Evolutionary conservation across 2,329 filamentous ascomycete genomes (phyloP).

Genomic region (Aphanocladium album): DNA sequence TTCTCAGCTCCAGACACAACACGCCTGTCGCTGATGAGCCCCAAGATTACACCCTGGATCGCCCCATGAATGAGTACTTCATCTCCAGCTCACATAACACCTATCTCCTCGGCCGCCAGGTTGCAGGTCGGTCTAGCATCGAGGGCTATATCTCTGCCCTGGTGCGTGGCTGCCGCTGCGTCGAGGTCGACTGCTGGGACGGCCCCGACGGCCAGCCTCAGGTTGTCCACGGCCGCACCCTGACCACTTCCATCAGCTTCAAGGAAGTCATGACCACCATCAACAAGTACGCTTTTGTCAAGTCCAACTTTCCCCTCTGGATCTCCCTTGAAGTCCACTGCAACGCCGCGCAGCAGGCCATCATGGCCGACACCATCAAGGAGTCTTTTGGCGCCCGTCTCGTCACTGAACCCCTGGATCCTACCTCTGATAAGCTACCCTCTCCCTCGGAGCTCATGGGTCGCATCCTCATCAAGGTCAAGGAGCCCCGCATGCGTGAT

Average conservation of each 20-base stretch:
- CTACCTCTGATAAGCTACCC: constrained; percentile 64
- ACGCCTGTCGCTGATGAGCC: constrained; percentile 58
- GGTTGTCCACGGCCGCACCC: constrained; percentile 84
- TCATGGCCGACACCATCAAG: constrained; percentile 87
- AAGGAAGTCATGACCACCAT: constrained; percentile 88
- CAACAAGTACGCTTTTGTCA: constrained; percentile 87
- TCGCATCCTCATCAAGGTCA: constrained; percentile 90
- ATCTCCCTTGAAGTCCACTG: constrained; percentile 96
- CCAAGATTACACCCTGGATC: constrained; percentile 62
- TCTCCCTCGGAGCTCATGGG: constrained; percentile 80
- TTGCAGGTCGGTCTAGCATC: constrained; percentile 83
- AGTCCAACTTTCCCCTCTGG: constrained; percentile 83
- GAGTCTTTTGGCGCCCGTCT: constrained; percentile 77
- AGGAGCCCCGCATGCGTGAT: constrained; percentile 58
- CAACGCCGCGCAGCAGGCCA: constrained; percentile 71
- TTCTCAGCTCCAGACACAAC: constrained; percentile 70
- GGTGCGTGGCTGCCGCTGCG: constrained; percentile 83
- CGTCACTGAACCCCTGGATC: constrained; percentile 68
- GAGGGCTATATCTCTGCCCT: constrained; percentile 92
- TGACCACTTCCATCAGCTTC: constrained; percentile 86
- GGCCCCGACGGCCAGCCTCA: constrained; percentile 80
- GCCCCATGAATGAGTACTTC: constrained; percentile 93
- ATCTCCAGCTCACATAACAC: constrained; percentile 99
- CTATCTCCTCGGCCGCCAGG: constrained; percentile 86
- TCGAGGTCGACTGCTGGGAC: constrained; percentile 98